Conservation (phyloP, 2,329 filamentous ascomycete species). For the Tolypocladium cylindrosporum region DNA sequence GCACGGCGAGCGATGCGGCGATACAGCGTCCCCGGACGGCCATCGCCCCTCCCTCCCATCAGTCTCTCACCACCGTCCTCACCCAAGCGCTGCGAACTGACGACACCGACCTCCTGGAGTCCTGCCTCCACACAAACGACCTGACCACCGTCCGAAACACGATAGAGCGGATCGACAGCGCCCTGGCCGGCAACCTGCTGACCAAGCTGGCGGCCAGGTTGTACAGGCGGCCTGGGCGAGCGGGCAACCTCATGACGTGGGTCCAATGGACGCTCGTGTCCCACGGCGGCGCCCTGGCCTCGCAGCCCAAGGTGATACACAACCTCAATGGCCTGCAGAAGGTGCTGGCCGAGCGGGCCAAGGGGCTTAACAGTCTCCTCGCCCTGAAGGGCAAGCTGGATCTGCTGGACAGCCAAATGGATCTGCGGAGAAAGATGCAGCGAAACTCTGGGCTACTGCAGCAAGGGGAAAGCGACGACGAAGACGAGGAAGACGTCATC, state of each 20-base stretch:
- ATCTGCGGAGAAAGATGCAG: constrained; percentile 63
- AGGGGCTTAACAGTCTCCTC: constrained; percentile 71
- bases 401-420: constrained; percentile 84
- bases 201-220: constrained; percentile 79
- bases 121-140: constrained; percentile 77
- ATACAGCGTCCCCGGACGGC: constrained; percentile 33
- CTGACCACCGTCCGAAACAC: constrained; percentile 71
- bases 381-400: constrained; percentile 92
- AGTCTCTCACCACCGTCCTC: constrained; percentile 85
- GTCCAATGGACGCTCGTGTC: constrained; percentile 90
- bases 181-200: constrained; percentile 68
- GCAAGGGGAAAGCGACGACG: constrained; percentile 37
- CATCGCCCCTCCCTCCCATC: constrained; percentile 56
- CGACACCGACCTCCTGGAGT: constrained; percentile 81
- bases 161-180: constrained; percentile 80
- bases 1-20: constrained; percentile 16
- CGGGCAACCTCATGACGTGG: constrained; percentile 87
- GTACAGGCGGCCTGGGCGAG: constrained; percentile 77
- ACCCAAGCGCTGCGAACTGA: constrained; percentile 89
- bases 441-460: constrained; percentile 24
- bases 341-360: constrained; percentile 78
- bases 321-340: constrained; percentile 71
- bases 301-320: constrained; percentile 72
- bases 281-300: constrained; percentile 83
- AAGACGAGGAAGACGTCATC: constrained; percentile 60